Evolutionary conservation across 2,329 filamentous ascomycete genomes (phyloP), one percentile per base, ranked within the genome.

Genomic region (Niveomyces coronatus): DNA sequence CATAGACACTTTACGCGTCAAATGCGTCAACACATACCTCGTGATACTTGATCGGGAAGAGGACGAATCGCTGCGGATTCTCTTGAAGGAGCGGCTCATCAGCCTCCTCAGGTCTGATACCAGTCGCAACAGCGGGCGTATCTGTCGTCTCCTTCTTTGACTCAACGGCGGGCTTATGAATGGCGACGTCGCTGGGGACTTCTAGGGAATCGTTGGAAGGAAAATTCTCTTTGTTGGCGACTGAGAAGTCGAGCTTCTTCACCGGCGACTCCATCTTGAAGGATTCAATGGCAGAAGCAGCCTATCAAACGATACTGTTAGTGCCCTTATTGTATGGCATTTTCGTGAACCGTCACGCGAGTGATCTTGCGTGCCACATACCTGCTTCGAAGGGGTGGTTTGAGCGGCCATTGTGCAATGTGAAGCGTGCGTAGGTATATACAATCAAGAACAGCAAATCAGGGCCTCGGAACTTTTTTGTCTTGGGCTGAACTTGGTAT

Each of bases 1-100:
- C 32, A 47, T 37, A 53, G 51, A 53, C 71, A 81, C 71, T 82
- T 72, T 71, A 85, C 81, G 79, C 82, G 82, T 80, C 50, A 57
- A 49, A 61, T 62, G 63, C 63, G 66, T 66, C 50, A 5, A 11
- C 29, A 74, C 85, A 65, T 67, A 95, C 89, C 82, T 96, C 89
- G 56, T 96, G 88, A 68, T 96, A 95, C 74, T 95, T 95, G 64
- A 98, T 94, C 49, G 91, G 91, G 68, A 98, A 98, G 45, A 98
- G 75, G 43, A 98, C 91, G 56, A 98, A 98, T 53, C 91, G 85
- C 51, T 94, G 78, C 45, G 87, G 82, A 68, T 98, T 98, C 68
- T 96, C 91, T 60, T 87, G 83, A 6, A 98, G 78, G 37, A 98
- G 72, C 41, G 91, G 91, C 74, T 98, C 91, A 41, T 87, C 75